phyloP scores from a whole-genome alignment of 2,329 filamentous ascomycete species.

The Trichoderma sp. region DNA sequence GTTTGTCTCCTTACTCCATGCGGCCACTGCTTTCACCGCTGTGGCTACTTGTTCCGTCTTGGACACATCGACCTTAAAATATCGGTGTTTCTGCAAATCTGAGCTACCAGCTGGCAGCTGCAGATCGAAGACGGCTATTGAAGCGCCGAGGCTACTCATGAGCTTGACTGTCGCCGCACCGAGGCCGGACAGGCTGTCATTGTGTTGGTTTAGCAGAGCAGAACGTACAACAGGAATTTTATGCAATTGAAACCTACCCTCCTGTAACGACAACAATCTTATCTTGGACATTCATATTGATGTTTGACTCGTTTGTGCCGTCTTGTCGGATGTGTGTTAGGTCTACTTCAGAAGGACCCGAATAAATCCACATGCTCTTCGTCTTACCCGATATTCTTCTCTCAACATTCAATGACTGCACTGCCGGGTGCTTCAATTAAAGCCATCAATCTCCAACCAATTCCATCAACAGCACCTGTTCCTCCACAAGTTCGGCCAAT shows the following conservation, averaged over 20 bases:
- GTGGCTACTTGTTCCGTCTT: not conserved
- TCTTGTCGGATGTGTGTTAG: not conserved
- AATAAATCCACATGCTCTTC: not conserved
- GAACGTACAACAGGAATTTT: not conserved
- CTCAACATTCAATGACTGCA: not conserved
- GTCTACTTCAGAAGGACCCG: not conserved
- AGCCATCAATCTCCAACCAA: not conserved
- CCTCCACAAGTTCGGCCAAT: not conserved
- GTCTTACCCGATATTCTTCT: not conserved
- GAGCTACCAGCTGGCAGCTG: not conserved
- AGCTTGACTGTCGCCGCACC: slow-evolving; percentile 1
- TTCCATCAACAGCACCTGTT: too few species aligned
- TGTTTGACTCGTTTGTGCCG: not conserved
- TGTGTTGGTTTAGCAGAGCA: not conserved
- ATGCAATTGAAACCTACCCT: not conserved
- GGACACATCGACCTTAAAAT: not conserved
- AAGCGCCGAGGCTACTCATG: not conserved
- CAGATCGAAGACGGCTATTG: not conserved
- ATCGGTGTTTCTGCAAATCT: not conserved
- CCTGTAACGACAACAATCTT: slow-evolving; percentile 6
- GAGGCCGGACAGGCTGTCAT: not conserved
- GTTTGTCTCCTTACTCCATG: not conserved
- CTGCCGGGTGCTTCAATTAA: not conserved
- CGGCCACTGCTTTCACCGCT: not conserved
- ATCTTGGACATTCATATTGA: not conserved